phyloP scores from a whole-genome alignment of 306 rosid genomes.

The Carpinus fangiana region DNA sequence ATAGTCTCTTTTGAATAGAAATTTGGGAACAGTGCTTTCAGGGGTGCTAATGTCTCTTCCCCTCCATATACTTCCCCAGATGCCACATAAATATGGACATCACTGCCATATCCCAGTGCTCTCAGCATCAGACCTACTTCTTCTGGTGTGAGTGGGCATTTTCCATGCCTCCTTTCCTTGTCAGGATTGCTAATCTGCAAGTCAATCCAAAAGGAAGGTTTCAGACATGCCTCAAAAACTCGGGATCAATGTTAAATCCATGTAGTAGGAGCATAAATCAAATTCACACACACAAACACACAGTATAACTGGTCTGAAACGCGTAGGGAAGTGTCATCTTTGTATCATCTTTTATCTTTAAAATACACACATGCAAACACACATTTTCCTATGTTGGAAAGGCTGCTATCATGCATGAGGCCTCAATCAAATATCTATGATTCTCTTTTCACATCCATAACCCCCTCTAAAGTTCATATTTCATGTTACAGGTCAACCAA shows the following conservation, averaged over 20 bases:
- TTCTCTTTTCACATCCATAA: neutral
- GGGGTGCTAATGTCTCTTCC: conserved; percentile 86
- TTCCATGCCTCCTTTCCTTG: conserved; percentile 95
- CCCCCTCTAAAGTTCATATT: too few relatives aligned
- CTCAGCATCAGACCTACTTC: conserved; percentile 99
- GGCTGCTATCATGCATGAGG: neutral
- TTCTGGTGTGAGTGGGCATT: conserved; percentile 97
- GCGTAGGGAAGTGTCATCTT: neutral
- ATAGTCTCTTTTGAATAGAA: conserved; percentile 85
- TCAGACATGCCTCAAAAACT: conserved; percentile 17
- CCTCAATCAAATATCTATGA: neutral
- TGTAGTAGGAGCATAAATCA: neutral
- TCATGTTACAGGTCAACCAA: neutral
- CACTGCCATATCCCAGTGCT: conserved; percentile 89
- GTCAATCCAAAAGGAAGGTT: conserved; percentile 23
- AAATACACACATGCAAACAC: neutral
- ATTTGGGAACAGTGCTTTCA: conserved; percentile 84
- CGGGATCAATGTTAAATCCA: neutral
- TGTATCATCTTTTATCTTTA: neutral
- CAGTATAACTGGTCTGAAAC: neutral
- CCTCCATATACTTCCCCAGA: conserved; percentile 98
- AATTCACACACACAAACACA: neutral
- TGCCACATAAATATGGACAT: conserved; percentile 93
- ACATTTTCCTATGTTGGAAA: neutral
- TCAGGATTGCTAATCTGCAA: conserved; percentile 87